Percentiles rank a stretch among this genome's conserved stretches.
Conservation (phyloP, 2,329 filamentous ascomycete species). For the Ceratocystiopsis brevicomis region DNA sequence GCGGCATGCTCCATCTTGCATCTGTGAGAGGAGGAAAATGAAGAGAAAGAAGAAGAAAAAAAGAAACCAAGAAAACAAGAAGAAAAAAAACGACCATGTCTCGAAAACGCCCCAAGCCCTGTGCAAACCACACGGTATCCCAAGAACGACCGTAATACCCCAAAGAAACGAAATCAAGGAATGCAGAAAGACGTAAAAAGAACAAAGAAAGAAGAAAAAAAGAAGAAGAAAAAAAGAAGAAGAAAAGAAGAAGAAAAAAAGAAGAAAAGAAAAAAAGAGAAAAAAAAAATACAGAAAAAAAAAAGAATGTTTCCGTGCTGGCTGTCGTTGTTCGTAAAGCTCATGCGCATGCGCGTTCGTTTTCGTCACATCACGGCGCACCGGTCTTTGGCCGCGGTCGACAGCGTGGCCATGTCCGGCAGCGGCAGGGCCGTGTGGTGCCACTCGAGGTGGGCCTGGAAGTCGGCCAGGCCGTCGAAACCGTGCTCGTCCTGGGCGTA, state of each 20-base stretch:
- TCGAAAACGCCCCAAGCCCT: too few relatives aligned
- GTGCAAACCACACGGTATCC: too few relatives aligned
- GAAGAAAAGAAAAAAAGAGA: neutral
- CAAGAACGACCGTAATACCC: too few relatives aligned
- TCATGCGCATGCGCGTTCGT: neutral
- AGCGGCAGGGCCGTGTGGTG: constrained; percentile 27
- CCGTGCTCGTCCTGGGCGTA: constrained; percentile 28
- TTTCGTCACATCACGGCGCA: constrained; percentile 17
- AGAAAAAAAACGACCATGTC: too few relatives aligned
- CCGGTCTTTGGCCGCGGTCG: constrained; percentile 11
- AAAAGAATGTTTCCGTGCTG: neutral
- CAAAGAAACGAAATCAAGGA: too few relatives aligned
- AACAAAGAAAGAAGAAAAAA: neutral
- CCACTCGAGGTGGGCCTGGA: constrained; percentile 39
- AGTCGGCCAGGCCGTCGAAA: constrained; percentile 28
- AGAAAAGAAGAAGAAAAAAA: neutral
- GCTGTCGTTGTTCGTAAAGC: neutral
- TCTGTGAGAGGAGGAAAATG: too few relatives aligned
- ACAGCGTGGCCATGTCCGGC: constrained; percentile 13
- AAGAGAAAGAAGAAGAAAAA: too few relatives aligned
- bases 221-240: neutral
- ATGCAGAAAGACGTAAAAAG: too few relatives aligned
- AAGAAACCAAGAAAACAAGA: too few relatives aligned
- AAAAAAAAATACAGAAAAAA: neutral
- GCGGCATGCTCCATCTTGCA: too few relatives aligned